Base-by-base conservation (phyloP, 208 protist genomes). In the Acanthamoeba sp. region DNA sequence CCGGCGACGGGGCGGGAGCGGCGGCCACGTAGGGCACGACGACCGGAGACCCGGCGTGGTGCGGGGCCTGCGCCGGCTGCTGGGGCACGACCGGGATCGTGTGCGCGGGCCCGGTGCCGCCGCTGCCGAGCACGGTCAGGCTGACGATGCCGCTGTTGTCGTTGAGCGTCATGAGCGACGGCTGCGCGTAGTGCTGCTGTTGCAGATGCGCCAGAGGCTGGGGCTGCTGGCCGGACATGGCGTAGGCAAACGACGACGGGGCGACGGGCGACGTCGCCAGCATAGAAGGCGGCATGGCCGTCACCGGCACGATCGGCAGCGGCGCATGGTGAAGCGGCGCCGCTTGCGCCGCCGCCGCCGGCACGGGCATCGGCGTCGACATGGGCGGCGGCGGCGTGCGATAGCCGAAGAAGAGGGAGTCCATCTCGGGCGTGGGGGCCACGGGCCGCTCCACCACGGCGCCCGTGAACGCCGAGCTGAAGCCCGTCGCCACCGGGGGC, bases 171-270 rank as follows among this genome's bases (percentile, higher is more conserved):
- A 78, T 4, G 34, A 22, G 4, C 20, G 34, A 22, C 69, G 16
- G 34, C 20, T 38, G 69, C 69, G 42, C 34, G 4, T 78, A 32
- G 69, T 78, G n/a, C 69, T 45, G 69, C 69, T 48, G 62, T 36
- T 6, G 69, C 69, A 24, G 14, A 48, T 66, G 69, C 36, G 24
- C 34, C 36, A 29, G 69, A 1, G 27, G 69, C 34, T 78, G 38
- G 7, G 6, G 38, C 14, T 78, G 69, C 29, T 3, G 36, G 2
- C 34, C 14, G 34, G 69, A 1, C 64, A 38, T 32, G 34, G 64
- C 34, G 64, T 73, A 73, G 64, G 64, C 64, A 36, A 73, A 73
- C 34, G 64, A 73, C 34, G 64, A 73, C 5, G 64, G 64, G n/a
- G 22, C 64, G 34, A 73, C 64, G 18, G 34, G 34, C 64, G 29